A percentile compares a stretch with the other conserved stretches of the same genome.
phyloP scores from a whole-genome alignment of 1,284 basidiomycete species.

The Mrakiaceae sp. region DNA sequence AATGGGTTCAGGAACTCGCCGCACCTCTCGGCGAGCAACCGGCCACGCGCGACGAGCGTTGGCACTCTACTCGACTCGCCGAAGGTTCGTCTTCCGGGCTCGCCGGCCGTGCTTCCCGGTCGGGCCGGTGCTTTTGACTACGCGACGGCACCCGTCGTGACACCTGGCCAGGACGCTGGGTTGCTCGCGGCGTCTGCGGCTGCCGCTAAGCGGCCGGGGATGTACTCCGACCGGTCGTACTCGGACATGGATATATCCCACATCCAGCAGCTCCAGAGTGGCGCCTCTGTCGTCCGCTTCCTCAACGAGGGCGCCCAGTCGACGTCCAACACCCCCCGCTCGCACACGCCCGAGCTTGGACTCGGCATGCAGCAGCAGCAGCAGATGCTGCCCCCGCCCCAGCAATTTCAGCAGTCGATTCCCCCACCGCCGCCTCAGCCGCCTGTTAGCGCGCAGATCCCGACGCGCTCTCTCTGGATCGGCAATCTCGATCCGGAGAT shows the following conservation, averaged over 20 bases:
- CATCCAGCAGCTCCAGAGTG: background rate
- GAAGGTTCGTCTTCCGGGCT: background rate
- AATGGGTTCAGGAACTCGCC: slow-evolving; percentile 62
- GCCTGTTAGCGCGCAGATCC: slow-evolving; percentile 48
- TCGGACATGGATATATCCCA: slow-evolving; percentile 7
- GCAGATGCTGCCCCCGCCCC: slow-evolving; percentile 1
- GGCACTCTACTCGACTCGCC: slow-evolving; percentile 66
- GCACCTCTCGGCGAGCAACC: slow-evolving; percentile 44
- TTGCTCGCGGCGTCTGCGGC: too few species aligned
- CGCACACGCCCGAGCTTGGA: slow-evolving; percentile 26
- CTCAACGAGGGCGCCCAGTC: slow-evolving; percentile 1
- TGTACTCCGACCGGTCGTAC: background rate
- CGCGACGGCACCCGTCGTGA: slow-evolving; percentile 11
- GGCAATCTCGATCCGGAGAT: slow-evolving; percentile 89
- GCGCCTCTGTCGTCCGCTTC: too few species aligned
- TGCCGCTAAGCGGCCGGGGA: too few species aligned
- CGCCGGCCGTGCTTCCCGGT: slow-evolving; percentile 6
- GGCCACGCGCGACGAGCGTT: slow-evolving; percentile 83
- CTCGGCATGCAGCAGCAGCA: slow-evolving; percentile 32
- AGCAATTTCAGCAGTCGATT: slow-evolving; percentile 2
- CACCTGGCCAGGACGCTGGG: too few species aligned
- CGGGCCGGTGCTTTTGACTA: slow-evolving; percentile 31
- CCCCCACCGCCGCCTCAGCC: slow-evolving; percentile 13
- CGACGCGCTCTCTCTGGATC: slow-evolving; percentile 93
- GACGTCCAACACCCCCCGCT: slow-evolving; percentile 23